Percentiles rank a stretch among this genome's conserved stretches.
These are phyloP conservation scores for Herpotrichia juniperi DNA, from an alignment of 2,329 filamentous ascomycete genomes.

Conservation along the genomic window DNA sequence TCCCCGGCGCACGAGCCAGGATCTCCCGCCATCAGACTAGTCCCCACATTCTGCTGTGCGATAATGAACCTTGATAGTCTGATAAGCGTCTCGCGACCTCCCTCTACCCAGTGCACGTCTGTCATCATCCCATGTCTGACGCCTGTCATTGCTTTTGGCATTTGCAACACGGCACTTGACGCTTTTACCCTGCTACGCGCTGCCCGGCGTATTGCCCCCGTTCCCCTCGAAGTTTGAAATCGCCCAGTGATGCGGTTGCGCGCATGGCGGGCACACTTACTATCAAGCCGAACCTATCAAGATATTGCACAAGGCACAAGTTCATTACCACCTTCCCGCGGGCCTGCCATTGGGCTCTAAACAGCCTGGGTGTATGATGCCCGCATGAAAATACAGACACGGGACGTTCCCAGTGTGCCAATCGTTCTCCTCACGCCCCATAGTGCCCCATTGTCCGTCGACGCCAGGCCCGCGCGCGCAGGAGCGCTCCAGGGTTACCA, in stretches of 20 bases:
- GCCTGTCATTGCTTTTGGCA: slow-evolving; percentile 8
- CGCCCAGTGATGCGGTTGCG: slow-evolving; percentile 24
- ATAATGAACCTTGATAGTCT: slow-evolving; percentile 20
- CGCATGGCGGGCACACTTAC: slow-evolving; percentile 24
- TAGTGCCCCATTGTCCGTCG: slow-evolving; percentile 14
- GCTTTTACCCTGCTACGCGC: slow-evolving; percentile 27
- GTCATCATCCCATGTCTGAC: slow-evolving; percentile 4
- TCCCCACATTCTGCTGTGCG: slow-evolving; percentile 22
- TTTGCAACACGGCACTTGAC: slow-evolving; percentile 19
- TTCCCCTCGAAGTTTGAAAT: slow-evolving; percentile 13
- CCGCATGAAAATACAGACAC: slow-evolving; percentile 49
- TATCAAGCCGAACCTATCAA: slow-evolving; percentile 34
- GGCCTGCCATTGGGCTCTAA: slow-evolving; percentile 30
- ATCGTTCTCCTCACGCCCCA: slow-evolving; percentile 6
- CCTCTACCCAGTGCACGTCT: background rate
- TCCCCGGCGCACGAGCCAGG: slow-evolving; percentile 14
- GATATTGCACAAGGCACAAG: slow-evolving; percentile 27
- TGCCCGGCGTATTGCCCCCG: slow-evolving; percentile 21
- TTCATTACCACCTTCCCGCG: slow-evolving; percentile 18
- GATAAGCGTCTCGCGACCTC: slow-evolving; percentile 37
- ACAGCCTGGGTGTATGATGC: slow-evolving; percentile 24
- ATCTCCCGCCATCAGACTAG: slow-evolving; percentile 10
- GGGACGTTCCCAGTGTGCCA: slow-evolving; percentile 33
- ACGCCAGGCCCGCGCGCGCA: slow-evolving; percentile 12
- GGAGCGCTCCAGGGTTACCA: slow-evolving; percentile 8